phyloP scores from a whole-genome alignment of 2,329 filamentous ascomycete species.

The Colletotrichum sp. region DNA sequence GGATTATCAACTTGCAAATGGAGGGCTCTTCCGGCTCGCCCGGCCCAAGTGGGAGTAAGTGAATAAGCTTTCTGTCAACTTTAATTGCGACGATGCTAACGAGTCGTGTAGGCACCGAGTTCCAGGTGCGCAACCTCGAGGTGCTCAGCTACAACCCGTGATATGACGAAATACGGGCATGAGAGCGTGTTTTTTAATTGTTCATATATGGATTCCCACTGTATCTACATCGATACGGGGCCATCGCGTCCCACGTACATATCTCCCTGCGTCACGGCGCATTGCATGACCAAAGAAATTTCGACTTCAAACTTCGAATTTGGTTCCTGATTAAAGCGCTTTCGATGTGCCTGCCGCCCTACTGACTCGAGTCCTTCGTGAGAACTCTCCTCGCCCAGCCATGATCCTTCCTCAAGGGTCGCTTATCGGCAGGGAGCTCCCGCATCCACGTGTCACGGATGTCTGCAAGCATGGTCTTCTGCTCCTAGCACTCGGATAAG shows the following conservation, averaged over 20 bases:
- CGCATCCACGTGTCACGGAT: neutral
- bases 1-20: constrained; percentile 52
- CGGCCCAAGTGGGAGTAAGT: constrained; percentile 33
- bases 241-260: neutral
- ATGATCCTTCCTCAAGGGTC: neutral
- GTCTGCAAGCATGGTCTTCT: neutral
- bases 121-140: constrained; percentile 7
- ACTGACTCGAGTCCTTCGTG: neutral
- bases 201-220: neutral
- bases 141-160: neutral
- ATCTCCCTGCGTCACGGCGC: neutral
- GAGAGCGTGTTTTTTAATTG: neutral
- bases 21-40: constrained; percentile 48
- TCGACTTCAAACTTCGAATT: neutral
- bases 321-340: neutral
- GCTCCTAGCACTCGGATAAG: neutral
- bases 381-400: neutral
- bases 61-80: neutral
- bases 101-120: neutral
- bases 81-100: neutral
- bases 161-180: neutral
- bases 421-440: neutral
- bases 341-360: neutral
- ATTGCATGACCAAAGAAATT: neutral
- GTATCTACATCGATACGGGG: neutral